Evolutionary conservation across 2,329 filamentous ascomycete species (phyloP).

Genomic region (Colletotrichum spinosum): DNA sequence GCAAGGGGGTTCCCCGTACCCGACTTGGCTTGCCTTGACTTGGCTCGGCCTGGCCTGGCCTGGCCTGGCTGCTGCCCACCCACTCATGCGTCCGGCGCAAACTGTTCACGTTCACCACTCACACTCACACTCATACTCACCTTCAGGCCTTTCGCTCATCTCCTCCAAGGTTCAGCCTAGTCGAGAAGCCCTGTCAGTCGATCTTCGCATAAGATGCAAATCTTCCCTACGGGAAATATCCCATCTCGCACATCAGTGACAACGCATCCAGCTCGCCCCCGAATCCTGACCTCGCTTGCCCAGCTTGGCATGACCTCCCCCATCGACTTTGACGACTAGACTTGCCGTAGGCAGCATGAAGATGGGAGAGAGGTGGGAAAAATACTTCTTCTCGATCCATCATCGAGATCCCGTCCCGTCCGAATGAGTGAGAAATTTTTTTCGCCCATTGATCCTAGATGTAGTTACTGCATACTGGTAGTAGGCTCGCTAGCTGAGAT

Average conservation of each 20-base stretch:
- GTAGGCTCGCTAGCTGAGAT: constrained; percentile 19
- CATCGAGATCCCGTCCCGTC: constrained; percentile 29
- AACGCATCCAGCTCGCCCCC: constrained; percentile 35
- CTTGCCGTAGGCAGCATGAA: neutral
- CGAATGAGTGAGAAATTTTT: constrained; percentile 9
- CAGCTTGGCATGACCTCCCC: constrained; percentile 19
- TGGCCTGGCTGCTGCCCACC: too few species aligned
- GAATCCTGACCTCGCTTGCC: constrained; percentile 24
- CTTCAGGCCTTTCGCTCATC: too few species aligned
- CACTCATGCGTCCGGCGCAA: constrained; percentile 19
- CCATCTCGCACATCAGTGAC: constrained; percentile 37
- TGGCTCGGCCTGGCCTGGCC: too few species aligned
- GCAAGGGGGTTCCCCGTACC: constrained; percentile 19
- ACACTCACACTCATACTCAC: too few species aligned
- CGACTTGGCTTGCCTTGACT: neutral
- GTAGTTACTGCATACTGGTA: neutral
- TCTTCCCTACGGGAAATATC: constrained; percentile 37
- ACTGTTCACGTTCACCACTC: neutral
- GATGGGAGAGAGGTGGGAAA: neutral
- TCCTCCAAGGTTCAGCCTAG: constrained; percentile 36
- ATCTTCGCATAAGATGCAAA: constrained; percentile 38
- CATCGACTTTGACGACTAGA: neutral
- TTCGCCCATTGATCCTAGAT: neutral
- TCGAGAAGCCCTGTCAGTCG: constrained; percentile 31
- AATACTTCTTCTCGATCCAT: constrained; percentile 12